Percentiles rank a stretch among this genome's conserved stretches.
phyloP scores from a whole-genome alignment of 768 basidiomycete genomes.

The Xerocomellus amylosporus region DNA sequence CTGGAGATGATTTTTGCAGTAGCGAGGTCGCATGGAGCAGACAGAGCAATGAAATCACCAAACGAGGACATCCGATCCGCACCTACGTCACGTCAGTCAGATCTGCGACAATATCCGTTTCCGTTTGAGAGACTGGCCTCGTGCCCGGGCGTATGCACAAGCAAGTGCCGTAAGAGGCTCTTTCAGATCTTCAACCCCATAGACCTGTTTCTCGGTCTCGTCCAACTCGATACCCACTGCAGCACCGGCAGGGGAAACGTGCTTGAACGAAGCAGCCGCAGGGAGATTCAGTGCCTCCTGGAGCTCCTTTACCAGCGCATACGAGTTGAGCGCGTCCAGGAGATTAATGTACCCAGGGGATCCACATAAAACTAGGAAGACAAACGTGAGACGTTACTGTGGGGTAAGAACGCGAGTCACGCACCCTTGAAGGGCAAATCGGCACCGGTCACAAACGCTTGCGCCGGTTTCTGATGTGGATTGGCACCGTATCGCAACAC shows the following conservation, averaged over 20 bases:
- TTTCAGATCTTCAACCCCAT: conserved; percentile 94
- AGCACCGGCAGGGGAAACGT: conserved; percentile 97
- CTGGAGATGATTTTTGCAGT: conserved; percentile 98
- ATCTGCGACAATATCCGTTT: background rate
- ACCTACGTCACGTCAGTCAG: conserved; percentile 42
- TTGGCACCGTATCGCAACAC: conserved; percentile 94
- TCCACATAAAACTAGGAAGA: conserved; percentile 70
- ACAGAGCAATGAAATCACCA: conserved; percentile 97
- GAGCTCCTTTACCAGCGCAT: conserved; percentile 91
- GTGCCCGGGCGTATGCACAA: conserved; percentile 91
- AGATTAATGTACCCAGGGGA: conserved; percentile 99
- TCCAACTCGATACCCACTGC: conserved; percentile 86
- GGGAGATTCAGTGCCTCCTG: conserved; percentile 83
- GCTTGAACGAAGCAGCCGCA: conserved; percentile 98
- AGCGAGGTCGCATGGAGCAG: conserved; percentile 86
- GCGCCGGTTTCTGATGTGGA: conserved; percentile 98
- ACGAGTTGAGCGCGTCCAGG: conserved; percentile 95
- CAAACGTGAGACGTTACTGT: conserved; percentile 10
- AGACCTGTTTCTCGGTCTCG: conserved; percentile 87
- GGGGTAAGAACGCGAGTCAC: background rate
- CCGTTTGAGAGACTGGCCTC: conserved; percentile 52
- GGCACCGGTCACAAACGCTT: conserved; percentile 88
- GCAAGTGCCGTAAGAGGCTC: conserved; percentile 87
- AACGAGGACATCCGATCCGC: conserved; percentile 99
- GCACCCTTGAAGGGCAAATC: conserved; percentile 91